Base-by-base conservation (phyloP, 225 moss, liverwort and hornwort genomes). In the Bryum argenteum region DNA sequence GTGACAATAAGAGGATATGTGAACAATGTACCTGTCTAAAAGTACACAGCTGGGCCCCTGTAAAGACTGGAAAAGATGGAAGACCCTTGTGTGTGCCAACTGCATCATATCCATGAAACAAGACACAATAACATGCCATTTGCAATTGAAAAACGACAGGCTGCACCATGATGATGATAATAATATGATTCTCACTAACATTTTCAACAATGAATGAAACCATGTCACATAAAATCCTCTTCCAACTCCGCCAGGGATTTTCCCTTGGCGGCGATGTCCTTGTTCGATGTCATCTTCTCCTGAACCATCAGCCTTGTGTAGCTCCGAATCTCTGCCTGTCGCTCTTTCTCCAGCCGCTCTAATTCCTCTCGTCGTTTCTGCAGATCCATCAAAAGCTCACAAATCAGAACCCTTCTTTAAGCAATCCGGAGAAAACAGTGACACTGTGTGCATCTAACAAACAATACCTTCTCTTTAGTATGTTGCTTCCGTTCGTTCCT, bases 251-350 rank as follows among this genome's bases (percentile, higher is more conserved):
- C 91, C 76, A 97, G 73, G 59, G 87, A 77, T 69, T 97, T 97
- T 76, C 96, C 96, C 79, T 93, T 97, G 12, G 89, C 73, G 19
- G 91, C 91, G 63, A 97, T 81, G 69, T 97, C 96, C 84, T 89
- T 97, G 83, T 97, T 97, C 52, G 96, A 97, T 18, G 96, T 97
- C 96, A 97, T 97, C 72, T 97, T 97, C 71, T 86, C 86, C 33
- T 90, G 84, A 47, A 97, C 89, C 96, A 97, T 97, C 65, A 97
- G 90, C 47, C 91, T 94, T 37, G 91, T 97, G 51, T 97, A 97
- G 75, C 96, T 97, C n/a, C 91, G 84, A 65, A 97, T 89, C 73
- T 97, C 96, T 33, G 93, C 83, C 66, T 91, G 91, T 72, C 70
- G 90, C 75, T 97, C 96, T 63, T 90, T 90, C 74, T 97, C 96